Base-by-base conservation (phyloP, 2,329 filamentous ascomycete genomes). In the Paracorniculantispora psalliotae region DNA sequence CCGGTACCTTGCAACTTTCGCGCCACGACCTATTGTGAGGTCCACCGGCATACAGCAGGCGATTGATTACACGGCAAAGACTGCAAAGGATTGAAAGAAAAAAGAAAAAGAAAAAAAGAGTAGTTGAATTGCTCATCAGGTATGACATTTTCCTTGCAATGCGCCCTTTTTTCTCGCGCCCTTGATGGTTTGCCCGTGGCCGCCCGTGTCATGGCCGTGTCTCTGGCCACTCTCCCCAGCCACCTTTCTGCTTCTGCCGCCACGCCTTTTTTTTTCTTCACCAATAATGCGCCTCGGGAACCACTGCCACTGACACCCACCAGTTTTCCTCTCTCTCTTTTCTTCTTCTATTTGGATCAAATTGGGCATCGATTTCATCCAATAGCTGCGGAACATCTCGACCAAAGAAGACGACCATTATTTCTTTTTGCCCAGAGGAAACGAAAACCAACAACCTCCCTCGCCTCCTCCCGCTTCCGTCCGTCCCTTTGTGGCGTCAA, bases 11-110 rank as follows among this genome's bases (percentile, higher is more conserved):
- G n/a, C n/a, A n/a, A n/a, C n/a, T n/a, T n/a, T n/a, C n/a, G n/a
- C n/a, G n/a, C n/a, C n/a, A 59, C 55, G 58, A 52, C 61, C 62
- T 53, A 43, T 43, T 17, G 7, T 43, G 39, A 17, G 15, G 39
- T 19, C 15, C 39, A 5, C 7, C 39, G 6, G 15, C 6, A 15
- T 19, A 6, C 15, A n/a, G n/a, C n/a, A n/a, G n/a, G n/a, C n/a
- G n/a, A n/a, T n/a, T n/a, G n/a, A n/a, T n/a, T n/a, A n/a, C n/a
- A n/a, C n/a, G n/a, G n/a, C n/a, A n/a, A n/a, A n/a, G n/a, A n/a
- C n/a, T n/a, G n/a, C n/a, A n/a, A n/a, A n/a, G n/a, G 39, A 6
- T 33, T 33, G 12, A 6, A 33, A 33, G 30, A 33, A 6, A 12
- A 33, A 33, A 12, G 6, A 33, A 33, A 6, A 33, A 33, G 30